A percentile compares a stretch with the other conserved stretches of the same genome.
Conservation (phyloP, 345 rosid species). For the Eucalyptus coolabah region DNA sequence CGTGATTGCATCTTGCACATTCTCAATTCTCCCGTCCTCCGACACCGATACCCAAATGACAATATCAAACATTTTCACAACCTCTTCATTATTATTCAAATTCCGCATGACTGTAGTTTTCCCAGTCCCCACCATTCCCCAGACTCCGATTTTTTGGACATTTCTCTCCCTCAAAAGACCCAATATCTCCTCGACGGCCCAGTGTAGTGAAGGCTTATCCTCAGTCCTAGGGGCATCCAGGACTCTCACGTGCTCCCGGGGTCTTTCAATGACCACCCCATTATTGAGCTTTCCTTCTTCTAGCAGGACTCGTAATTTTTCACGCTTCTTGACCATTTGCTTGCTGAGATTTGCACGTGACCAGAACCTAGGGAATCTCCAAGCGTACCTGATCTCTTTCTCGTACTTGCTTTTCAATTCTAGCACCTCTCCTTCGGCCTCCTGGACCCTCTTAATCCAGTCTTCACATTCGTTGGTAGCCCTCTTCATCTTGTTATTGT, state of each 20-base stretch:
- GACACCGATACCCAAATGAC: constrained; percentile 7
- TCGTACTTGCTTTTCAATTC: too few species aligned
- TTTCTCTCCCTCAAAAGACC: background rate
- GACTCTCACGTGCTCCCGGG: background rate
- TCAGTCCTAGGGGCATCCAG: background rate
- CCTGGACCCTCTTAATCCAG: too few species aligned
- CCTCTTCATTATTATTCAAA: constrained; percentile 7
- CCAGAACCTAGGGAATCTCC: too few species aligned
- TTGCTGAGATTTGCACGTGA: too few species aligned
- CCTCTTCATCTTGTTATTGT: too few species aligned
- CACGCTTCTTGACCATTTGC: too few species aligned
- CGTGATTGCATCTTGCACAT: constrained; percentile 5
- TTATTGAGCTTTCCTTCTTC: too few species aligned
- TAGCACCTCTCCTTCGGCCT: too few species aligned
- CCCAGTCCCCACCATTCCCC: constrained; percentile 16
- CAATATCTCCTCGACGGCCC: background rate
- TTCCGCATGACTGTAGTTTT: constrained; percentile 24
- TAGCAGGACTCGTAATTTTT: too few species aligned
- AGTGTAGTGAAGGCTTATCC: background rate
- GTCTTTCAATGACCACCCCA: background rate
- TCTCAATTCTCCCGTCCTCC: background rate
- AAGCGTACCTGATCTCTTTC: too few species aligned
- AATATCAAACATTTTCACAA: constrained; percentile 10
- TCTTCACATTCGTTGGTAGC: too few species aligned
- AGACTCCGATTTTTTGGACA: constrained; percentile 4